Conservation (phyloP, 1,139 yeast genomes). For the Suhomyces wounanorum region DNA sequence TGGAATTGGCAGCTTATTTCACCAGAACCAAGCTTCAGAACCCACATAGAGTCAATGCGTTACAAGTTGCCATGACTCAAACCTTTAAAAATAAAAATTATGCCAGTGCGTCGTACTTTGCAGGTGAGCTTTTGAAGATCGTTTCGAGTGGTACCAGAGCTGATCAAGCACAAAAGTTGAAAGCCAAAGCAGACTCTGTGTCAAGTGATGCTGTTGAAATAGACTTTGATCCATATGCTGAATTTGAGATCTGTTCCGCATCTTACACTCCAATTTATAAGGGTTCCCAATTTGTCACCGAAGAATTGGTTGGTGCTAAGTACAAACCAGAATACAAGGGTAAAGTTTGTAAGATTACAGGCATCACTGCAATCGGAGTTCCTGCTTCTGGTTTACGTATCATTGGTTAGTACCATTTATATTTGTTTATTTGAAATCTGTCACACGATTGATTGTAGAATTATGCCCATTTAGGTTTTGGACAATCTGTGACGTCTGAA, state of each 20-base stretch:
- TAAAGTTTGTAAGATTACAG: conserved; percentile 71
- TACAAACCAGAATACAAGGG: conserved; percentile 82
- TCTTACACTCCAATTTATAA: conserved; percentile 87
- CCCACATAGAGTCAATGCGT: conserved; percentile 82
- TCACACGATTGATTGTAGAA: neutral
- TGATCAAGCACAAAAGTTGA: conserved; percentile 84
- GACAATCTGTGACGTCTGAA: no score
- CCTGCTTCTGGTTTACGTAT: conserved; percentile 91
- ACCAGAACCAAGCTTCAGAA: conserved; percentile 81
- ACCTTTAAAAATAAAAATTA: conserved; percentile 85
- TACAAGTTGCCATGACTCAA: conserved; percentile 94
- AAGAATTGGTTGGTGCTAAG: conserved; percentile 90
- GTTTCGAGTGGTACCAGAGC: conserved; percentile 76
- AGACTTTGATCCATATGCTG: conserved; percentile 90
- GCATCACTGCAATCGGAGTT: conserved; percentile 82
- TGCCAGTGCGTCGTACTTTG: conserved; percentile 89
- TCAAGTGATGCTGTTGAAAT: conserved; percentile 87
- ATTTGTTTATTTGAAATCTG: conserved; percentile 2
- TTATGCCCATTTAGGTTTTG: neutral
- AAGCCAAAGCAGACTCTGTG: conserved; percentile 73
- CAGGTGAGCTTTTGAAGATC: conserved; percentile 73
- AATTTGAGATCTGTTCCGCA: conserved; percentile 85
- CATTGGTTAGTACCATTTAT: conserved; percentile 23
- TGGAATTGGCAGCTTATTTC: conserved; percentile 95
- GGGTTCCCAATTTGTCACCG: conserved; percentile 67